Base-by-base conservation (phyloP, 768 basidiomycete genomes). In the Boletus coccyginus region DNA sequence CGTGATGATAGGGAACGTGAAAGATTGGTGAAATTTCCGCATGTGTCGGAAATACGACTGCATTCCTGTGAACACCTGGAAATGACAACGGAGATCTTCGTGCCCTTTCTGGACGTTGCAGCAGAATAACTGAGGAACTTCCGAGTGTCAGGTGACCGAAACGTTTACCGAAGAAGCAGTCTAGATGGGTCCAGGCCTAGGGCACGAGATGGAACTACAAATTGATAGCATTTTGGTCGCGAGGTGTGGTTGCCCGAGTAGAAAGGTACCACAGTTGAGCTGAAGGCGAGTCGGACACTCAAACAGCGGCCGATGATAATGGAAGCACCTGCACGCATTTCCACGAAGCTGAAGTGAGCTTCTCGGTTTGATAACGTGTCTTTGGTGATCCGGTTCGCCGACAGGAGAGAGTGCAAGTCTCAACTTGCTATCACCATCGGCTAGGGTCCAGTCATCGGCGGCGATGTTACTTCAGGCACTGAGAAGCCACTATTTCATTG, bases 81-180 rank as follows among this genome's bases (percentile, higher is more conserved):
- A 36, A 39, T 19, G 49, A 32, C 7, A 21, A 24, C 44, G 44
- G 47, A 42, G 36, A 50, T 41, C 42, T 35, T 21, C 27, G 13
- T 42, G 44, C 10, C 35, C 17, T 16, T 16, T 31, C n/a, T 46
- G 48, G 10, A 35, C 11, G 11, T 32, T 14, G 49, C 29, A 21
- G 14, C 43, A 16, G 12, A 41, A 44, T n/a, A 12, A 27, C 21
- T 27, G 3, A 21, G 36, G 31, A 27, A 40, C n/a, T 7, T 24
- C 2, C n/a, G 24, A n/a, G 40, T 46, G 39, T 9, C 56, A n/a
- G 62, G 59, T 8, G 40, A 61, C 42, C 55, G 52, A 45, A 43
- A 27, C 50, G 45, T 44, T 44, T 29, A 41, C 56, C 55, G 53
- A 32, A 33, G 35, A 46, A 33, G 50, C 43, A 14, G 54, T 46